These are phyloP conservation scores for Beta macrorhiza DNA, from an alignment of 179 eudicot genomes.

Conservation along the genomic window DNA sequence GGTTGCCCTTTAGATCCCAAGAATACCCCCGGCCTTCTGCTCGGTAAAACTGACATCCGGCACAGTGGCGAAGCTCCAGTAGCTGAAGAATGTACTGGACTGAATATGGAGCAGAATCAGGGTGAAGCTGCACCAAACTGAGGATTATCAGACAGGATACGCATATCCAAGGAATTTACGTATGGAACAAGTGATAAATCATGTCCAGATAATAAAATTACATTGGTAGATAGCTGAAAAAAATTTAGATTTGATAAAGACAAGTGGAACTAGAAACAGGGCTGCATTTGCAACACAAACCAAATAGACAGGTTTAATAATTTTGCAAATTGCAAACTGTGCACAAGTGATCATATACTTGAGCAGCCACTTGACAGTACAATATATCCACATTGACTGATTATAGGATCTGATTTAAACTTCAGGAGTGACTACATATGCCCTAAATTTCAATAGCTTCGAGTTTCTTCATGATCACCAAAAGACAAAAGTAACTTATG, in stretches of 20 bases:
- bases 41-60: slow-evolving; percentile 87
- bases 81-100: slow-evolving; percentile 76
- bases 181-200: not conserved
- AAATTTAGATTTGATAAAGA: not conserved
- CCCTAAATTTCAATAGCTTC: not conserved
- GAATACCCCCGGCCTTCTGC: slow-evolving; percentile 79
- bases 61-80: slow-evolving; percentile 73
- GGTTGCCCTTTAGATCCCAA: slow-evolving; percentile 85
- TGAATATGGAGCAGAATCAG: slow-evolving; percentile 86
- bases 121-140: slow-evolving; percentile 65
- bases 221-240: not conserved
- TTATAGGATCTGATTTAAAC: not conserved
- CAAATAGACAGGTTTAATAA: not conserved
- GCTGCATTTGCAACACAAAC: slow-evolving; percentile 7
- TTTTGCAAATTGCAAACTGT: not conserved
- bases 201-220: too few species aligned
- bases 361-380: not conserved
- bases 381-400: not conserved
- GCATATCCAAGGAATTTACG: not conserved
- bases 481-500: not conserved
- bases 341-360: not conserved
- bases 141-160: slow-evolving; percentile 24
- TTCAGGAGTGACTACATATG: not conserved
- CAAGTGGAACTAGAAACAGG: not conserved
- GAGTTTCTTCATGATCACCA: not conserved